A percentile compares a stretch with the other conserved stretches of the same genome.
phyloP scores from a whole-genome alignment of 2,329 filamentous ascomycete species.

The Pyrenophora tritici-repentis region DNA sequence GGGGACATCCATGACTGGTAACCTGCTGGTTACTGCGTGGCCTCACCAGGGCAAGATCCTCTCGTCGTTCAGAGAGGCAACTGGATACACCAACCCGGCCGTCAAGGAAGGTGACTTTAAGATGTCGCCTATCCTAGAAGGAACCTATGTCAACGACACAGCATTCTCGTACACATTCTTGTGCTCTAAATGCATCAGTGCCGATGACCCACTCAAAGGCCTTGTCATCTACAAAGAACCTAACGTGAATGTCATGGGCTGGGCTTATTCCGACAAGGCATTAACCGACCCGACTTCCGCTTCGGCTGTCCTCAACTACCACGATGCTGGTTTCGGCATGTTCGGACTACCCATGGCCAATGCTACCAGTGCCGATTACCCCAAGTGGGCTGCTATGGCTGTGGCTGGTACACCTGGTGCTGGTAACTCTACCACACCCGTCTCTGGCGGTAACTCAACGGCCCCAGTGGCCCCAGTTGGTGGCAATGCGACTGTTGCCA shows the following conservation, averaged over 20 bases:
- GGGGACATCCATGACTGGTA: slow-evolving; percentile 55
- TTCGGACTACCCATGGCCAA: slow-evolving; percentile 38
- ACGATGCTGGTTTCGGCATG: slow-evolving; percentile 40
- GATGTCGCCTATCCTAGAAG: slow-evolving; percentile 55
- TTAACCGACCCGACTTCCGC: slow-evolving; percentile 32
- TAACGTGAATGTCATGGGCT: slow-evolving; percentile 37
- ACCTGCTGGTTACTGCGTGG: slow-evolving; percentile 60
- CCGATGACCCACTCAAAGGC: slow-evolving; percentile 21
- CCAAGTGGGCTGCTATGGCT: slow-evolving; percentile 43
- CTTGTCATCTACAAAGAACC: slow-evolving; percentile 32
- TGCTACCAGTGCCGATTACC: slow-evolving; percentile 40
- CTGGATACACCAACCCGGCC: slow-evolving; percentile 56
- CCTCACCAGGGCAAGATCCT: slow-evolving; percentile 55
- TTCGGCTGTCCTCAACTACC: slow-evolving; percentile 34
- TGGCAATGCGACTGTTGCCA: slow-evolving; percentile 42
- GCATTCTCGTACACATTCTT: slow-evolving; percentile 62
- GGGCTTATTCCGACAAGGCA: slow-evolving; percentile 35
- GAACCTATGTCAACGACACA: slow-evolving; percentile 59
- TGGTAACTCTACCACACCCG: slow-evolving; percentile 36
- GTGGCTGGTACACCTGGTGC: slow-evolving; percentile 20
- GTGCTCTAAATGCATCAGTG: slow-evolving; percentile 49
- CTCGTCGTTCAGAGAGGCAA: slow-evolving; percentile 53
- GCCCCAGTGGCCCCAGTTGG: slow-evolving; percentile 22
- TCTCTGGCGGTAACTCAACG: slow-evolving; percentile 30
- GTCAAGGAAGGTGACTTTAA: slow-evolving; percentile 51